These are phyloP conservation scores for Aspergillus funiculosus DNA, from an alignment of 495 filamentous ascomycete species.

Conservation along the genomic window DNA sequence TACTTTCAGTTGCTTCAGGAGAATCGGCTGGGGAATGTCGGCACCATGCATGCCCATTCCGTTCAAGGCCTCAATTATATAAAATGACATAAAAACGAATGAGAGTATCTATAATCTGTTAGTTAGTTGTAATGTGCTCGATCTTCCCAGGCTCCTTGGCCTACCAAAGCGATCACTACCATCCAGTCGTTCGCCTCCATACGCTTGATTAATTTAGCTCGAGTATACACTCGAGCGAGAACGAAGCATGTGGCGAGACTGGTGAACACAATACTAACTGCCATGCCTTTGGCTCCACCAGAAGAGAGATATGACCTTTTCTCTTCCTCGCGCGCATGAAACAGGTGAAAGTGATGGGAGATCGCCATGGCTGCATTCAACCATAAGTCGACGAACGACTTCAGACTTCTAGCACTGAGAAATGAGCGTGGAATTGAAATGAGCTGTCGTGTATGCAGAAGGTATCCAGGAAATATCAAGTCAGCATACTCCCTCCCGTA, in stretches of 20 bases:
- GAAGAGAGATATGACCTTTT: constrained; percentile 20
- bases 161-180: constrained; percentile 37
- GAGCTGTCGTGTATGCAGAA: no score
- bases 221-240: constrained; percentile 34
- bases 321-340: constrained; percentile 17
- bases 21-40: constrained; percentile 30
- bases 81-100: constrained; percentile 38
- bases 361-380: constrained; percentile 18
- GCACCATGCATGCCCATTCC: constrained; percentile 40
- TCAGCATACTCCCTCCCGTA: no score
- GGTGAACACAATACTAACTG: constrained; percentile 36
- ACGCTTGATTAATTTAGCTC: constrained; percentile 29
- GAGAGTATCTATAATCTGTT: constrained; percentile 25
- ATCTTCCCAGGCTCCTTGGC: not conserved
- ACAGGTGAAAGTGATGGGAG: constrained; percentile 12
- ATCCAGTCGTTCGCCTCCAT: constrained; percentile 44
- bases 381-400: not conserved
- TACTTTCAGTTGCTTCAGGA: constrained; percentile 39
- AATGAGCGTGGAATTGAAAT: not conserved
- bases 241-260: constrained; percentile 33
- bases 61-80: constrained; percentile 34
- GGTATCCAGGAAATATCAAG: no score
- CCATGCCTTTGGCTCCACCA: constrained; percentile 27
- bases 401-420: not conserved
- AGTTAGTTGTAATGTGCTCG: not conserved